Conservation (phyloP, 768 basidiomycete species). For the Chalciporus pseudorubinellus region DNA sequence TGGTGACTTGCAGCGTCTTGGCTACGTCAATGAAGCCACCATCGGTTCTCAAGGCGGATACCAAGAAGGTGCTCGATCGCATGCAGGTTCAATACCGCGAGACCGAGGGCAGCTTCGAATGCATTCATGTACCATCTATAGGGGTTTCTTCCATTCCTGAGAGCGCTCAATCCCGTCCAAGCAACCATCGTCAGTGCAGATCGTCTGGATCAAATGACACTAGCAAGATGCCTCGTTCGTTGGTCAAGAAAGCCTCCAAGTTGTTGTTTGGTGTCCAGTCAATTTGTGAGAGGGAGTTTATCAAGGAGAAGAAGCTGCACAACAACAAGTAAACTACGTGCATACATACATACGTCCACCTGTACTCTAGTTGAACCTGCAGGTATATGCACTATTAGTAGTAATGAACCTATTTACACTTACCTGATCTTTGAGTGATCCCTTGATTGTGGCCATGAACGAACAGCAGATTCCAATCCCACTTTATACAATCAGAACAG, state of each 20-base stretch:
- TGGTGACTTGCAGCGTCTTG: constrained; percentile 60
- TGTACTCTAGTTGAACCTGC: too few species aligned
- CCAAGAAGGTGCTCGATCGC: constrained; percentile 82
- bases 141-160: constrained; percentile 74
- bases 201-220: constrained; percentile 55
- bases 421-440: too few species aligned
- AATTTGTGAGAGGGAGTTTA: constrained; percentile 43
- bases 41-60: constrained; percentile 75
- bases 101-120: constrained; percentile 90
- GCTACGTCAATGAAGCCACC: constrained; percentile 93
- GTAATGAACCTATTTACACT: too few species aligned
- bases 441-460: too few species aligned
- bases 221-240: constrained; percentile 46
- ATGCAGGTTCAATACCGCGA: constrained; percentile 96
- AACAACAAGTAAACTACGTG: too few species aligned
- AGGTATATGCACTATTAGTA: too few species aligned
- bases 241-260: constrained; percentile 75
- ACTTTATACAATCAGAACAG: too few species aligned
- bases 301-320: constrained; percentile 42
- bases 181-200: constrained; percentile 40
- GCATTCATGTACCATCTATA: constrained; percentile 92
- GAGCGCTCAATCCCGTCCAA: constrained; percentile 32
- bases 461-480: too few species aligned
- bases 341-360: too few species aligned
- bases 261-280: constrained; percentile 72